These are phyloP conservation scores for Cyclocybe cylindracea DNA, from an alignment of 768 basidiomycete genomes.

Conservation along the genomic window DNA sequence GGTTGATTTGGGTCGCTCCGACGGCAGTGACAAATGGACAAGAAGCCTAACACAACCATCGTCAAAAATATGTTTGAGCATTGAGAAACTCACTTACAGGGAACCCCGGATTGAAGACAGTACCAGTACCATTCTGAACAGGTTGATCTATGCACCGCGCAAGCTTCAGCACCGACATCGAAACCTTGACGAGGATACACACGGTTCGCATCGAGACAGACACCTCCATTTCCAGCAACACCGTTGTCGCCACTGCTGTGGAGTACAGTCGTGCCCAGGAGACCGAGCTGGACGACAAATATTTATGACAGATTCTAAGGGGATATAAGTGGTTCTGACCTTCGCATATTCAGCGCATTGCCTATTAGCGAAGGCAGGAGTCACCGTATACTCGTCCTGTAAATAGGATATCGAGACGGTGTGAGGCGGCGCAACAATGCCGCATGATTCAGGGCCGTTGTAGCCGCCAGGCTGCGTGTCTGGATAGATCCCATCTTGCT, in stretches of 20 bases:
- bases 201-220: conserved; percentile 47
- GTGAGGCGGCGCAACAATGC: conserved; percentile 40
- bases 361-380: conserved; percentile 39
- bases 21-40: conserved; percentile 57
- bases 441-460: conserved; percentile 36
- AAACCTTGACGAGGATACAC: not conserved
- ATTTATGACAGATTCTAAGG: not conserved
- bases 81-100: conserved; percentile 14
- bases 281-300: conserved; percentile 42
- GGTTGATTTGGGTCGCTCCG: conserved; percentile 51
- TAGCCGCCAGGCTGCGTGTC: conserved; percentile 32
- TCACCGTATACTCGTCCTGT: conserved; percentile 43
- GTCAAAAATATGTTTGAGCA: not conserved
- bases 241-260: conserved; percentile 65
- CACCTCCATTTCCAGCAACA: conserved; percentile 38
- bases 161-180: no score
- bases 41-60: conserved; percentile 25
- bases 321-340: conserved; percentile 9
- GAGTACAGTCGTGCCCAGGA: conserved; percentile 58
- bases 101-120: conserved; percentile 25
- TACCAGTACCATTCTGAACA: conserved; percentile 15
- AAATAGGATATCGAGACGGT: conserved; percentile 45
- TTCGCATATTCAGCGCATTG: conserved; percentile 51
- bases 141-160: conserved; percentile 19
- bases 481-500: conserved; percentile 31